A percentile compares a stretch with the other conserved stretches of the same genome.
Conservation (phyloP, 441 rosid genomes). For the Flueggea neowawraea region DNA sequence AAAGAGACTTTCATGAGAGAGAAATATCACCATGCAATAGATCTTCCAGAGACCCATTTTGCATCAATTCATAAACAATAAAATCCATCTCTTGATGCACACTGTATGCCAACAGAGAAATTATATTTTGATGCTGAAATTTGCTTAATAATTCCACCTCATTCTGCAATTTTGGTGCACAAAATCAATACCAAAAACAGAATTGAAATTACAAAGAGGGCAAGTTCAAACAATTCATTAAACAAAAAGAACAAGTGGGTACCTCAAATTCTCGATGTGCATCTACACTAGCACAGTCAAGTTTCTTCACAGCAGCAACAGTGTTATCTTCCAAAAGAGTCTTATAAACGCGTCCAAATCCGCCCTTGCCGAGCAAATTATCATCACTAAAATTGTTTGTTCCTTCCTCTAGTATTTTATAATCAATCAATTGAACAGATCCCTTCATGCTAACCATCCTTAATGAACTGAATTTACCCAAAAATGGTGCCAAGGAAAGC, state of each 20-base stretch:
- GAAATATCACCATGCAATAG: conserved; percentile 64
- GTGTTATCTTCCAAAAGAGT: conserved; percentile 57
- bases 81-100: conserved; percentile 47
- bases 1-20: neutral
- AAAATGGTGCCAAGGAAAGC: conserved; percentile 39
- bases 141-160: conserved; percentile 78
- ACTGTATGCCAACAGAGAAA: conserved; percentile 73
- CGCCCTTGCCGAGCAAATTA: conserved; percentile 80
- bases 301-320: conserved; percentile 76
- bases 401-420: conserved; percentile 53
- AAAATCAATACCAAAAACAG: conserved; percentile 11
- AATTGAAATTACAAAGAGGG: neutral
- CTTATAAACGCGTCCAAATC: conserved; percentile 80
- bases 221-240: neutral
- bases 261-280: conserved; percentile 80
- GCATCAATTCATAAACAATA: conserved; percentile 86
- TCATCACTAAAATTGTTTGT: conserved; percentile 64
- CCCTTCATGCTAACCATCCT: conserved; percentile 47
- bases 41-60: conserved; percentile 81
- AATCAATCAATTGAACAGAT: conserved; percentile 56
- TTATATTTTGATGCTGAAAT: conserved; percentile 71
- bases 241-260: neutral
- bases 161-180: conserved; percentile 46
- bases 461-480: conserved; percentile 46
- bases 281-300: conserved; percentile 61